phyloP scores from a whole-genome alignment of 345 rosid species.

The Syzygium aromaticum region DNA sequence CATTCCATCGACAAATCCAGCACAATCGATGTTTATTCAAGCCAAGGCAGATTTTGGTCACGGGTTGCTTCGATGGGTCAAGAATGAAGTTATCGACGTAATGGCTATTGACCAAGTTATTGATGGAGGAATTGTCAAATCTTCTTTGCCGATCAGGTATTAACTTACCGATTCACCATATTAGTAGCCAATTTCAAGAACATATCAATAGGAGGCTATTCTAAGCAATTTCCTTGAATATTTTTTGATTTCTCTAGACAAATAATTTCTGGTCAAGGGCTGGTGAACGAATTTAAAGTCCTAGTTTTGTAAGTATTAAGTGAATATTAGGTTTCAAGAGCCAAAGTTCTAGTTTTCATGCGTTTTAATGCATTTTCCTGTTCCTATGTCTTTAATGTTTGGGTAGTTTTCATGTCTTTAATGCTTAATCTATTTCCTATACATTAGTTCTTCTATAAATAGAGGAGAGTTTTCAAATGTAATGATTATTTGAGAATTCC shows the following conservation, averaged over 20 bases:
- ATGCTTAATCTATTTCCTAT: background rate
- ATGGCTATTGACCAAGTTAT: background rate
- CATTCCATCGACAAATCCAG: background rate
- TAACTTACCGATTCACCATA: background rate
- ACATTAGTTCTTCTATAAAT: too few species aligned
- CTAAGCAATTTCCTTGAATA: background rate
- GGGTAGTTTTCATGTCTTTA: background rate
- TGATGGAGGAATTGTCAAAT: background rate
- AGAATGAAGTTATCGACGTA: background rate
- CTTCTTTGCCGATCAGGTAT: background rate
- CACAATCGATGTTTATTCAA: background rate
- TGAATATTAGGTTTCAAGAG: background rate
- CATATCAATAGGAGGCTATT: background rate
- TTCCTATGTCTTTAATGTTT: background rate
- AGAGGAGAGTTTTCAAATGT: background rate
- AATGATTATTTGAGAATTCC: background rate
- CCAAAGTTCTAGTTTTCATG: background rate
- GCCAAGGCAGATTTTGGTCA: background rate
- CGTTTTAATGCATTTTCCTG: background rate
- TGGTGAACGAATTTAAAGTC: background rate
- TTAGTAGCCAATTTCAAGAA: background rate
- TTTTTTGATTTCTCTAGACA: background rate
- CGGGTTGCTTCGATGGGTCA: background rate
- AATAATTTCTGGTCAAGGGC: background rate
- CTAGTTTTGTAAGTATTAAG: too few species aligned